phyloP scores from a whole-genome alignment of 73 alveolate species.

The Tetrahymena borealis region DNA sequence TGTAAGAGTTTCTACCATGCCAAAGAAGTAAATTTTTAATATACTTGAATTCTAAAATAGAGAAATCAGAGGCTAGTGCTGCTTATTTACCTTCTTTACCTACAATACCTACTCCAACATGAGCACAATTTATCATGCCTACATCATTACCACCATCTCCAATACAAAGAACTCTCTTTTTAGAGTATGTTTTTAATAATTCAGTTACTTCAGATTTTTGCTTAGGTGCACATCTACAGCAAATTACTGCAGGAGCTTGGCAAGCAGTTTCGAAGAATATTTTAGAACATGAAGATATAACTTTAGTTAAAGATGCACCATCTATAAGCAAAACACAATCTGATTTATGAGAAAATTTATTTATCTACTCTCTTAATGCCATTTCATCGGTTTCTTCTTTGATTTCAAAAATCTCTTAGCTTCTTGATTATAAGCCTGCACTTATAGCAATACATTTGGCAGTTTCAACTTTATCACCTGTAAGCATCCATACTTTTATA shows the following conservation, averaged over 20 bases:
- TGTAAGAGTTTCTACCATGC: constrained; percentile 43
- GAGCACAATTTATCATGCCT: constrained; percentile 79
- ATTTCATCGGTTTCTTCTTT: constrained; percentile 47
- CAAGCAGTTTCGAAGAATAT: constrained; percentile 20
- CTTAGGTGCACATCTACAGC: constrained; percentile 93
- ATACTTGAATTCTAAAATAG: constrained; percentile 53
- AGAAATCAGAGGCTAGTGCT: constrained; percentile 80
- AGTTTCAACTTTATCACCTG: constrained; percentile 98
- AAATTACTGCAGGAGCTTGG: constrained; percentile 42
- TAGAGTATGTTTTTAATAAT: constrained; percentile 59
- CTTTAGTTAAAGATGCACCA: not conserved
- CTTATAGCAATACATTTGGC: constrained; percentile 95
- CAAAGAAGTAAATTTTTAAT: constrained; percentile 16
- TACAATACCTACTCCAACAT: constrained; percentile 89
- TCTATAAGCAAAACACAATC: not conserved
- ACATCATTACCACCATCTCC: constrained; percentile 99
- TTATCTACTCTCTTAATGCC: constrained; percentile 36
- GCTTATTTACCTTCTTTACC: constrained; percentile 95
- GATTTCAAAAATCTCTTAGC: constrained; percentile 66
- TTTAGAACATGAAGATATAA: not conserved
- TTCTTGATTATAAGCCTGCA: constrained; percentile 82
- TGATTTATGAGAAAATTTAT: constrained; percentile 46
- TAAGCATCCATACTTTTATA: constrained; percentile 93
- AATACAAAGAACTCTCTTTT: constrained; percentile 71
- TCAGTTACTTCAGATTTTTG: constrained; percentile 82